Base-by-base conservation (phyloP, 495 filamentous ascomycete genomes). In the Pseudoneurospora amorphoporcata region DNA sequence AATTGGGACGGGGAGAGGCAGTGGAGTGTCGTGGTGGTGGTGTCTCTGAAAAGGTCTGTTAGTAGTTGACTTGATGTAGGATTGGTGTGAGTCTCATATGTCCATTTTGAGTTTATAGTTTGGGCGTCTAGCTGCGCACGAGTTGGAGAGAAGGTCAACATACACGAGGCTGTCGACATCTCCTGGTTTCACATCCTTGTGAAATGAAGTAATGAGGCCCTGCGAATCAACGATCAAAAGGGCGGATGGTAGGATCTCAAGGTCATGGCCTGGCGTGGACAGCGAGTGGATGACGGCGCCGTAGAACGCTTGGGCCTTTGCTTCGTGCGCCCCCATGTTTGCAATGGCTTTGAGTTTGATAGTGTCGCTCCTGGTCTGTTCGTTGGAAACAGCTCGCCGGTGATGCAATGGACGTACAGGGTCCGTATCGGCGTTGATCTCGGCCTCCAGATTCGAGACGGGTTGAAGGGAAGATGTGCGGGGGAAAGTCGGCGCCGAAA, bases 221-320 rank as follows among this genome's bases (percentile, higher is more conserved):
- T 82, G 35, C 17, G 74, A 70, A 35, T 81, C 71, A 71, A 88
- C 71, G 0, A 86, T 69, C 23, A 89, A 71, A 45, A 88, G 78
- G 65, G 84, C 82, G 35, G 81, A 80, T 58, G 85, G 77, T n/a
- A 86, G 76, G 68, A 88, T 81, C 72, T 86, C 81, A n/a, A 89
- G 81, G 0, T 81, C 74, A 65, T 65, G 53, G 53, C 29, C 53
- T 0, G 77, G 71, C 19, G 77, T 74, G 6, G 77, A 75, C 40
- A 79, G 74, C 16, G 86, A 84, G 79, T 90, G 87, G 73, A 89
- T 85, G 5, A 87, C 68, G 0, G 86, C 84, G 71, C 87, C 88
- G 73, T 87, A 79, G 73, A 90, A 86, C 37, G 80, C 80, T 32
- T 65, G n/a, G 10, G 19, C 12, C 9, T n/a, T 39, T 4, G 4